Percentiles rank a stretch among this genome's conserved stretches.
These are phyloP conservation scores for Tylopilus microsporus DNA, from an alignment of 1,284 basidiomycete species.

Conservation along the genomic window DNA sequence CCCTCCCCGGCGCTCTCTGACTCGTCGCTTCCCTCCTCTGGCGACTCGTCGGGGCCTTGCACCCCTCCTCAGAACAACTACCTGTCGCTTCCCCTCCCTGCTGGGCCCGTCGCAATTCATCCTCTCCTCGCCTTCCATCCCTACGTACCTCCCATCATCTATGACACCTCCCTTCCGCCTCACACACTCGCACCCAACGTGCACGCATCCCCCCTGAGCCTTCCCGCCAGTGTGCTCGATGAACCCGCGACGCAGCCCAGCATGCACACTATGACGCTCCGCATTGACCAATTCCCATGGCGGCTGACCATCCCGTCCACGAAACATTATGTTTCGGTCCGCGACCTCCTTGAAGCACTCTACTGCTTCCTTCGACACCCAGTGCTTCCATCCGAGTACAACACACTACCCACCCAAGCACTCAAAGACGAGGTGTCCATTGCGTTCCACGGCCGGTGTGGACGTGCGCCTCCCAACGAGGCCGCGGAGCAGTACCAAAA, in stretches of 20 bases:
- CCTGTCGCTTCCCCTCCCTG: constrained; percentile 22
- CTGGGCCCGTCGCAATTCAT: constrained; percentile 37
- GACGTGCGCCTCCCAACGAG: constrained; percentile 18
- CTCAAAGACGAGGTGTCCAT: constrained; percentile 35
- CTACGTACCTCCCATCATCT: constrained; percentile 33
- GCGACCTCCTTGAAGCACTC: constrained; percentile 35
- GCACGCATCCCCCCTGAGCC: constrained; percentile 26
- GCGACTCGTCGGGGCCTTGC: constrained; percentile 31
- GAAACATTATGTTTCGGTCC: constrained; percentile 32
- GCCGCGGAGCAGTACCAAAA: constrained; percentile 29
- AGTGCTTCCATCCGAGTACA: constrained; percentile 38
- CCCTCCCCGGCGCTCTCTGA: constrained; percentile 39
- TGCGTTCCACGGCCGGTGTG: constrained; percentile 42
- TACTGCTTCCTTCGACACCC: constrained; percentile 37
- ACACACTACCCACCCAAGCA: constrained; percentile 30
- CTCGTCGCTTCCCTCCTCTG: constrained; percentile 39
- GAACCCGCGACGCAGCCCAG: constrained; percentile 37
- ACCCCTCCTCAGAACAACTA: constrained; percentile 33
- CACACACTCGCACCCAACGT: constrained; percentile 26
- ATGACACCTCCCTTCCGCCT: constrained; percentile 34
- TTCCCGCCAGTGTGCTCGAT: constrained; percentile 25
- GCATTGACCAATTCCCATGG: constrained; percentile 34
- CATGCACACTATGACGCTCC: constrained; percentile 27
- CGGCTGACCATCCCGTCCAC: constrained; percentile 27
- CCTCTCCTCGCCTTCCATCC: constrained; percentile 42